phyloP scores from a whole-genome alignment of 2,329 filamentous ascomycete genomes.

The Talaromyces sp. region DNA sequence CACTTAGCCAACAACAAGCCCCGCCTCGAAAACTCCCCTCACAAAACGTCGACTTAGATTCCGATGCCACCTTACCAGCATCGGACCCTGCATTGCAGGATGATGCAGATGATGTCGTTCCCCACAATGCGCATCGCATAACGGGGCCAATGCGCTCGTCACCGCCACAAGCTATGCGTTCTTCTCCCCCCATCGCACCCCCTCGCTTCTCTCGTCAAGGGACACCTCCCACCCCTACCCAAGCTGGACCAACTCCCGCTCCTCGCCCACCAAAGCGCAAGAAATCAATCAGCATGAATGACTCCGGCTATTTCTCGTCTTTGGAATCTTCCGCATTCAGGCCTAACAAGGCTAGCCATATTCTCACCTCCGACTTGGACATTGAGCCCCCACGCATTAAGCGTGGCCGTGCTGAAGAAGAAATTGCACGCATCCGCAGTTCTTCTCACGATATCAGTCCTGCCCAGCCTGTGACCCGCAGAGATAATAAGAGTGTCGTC shows the following conservation, averaged over 20 bases:
- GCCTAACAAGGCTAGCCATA: slow-evolving; percentile 64
- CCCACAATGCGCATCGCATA: slow-evolving; percentile 25
- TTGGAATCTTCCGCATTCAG: slow-evolving; percentile 87
- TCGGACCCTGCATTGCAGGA: slow-evolving; percentile 66
- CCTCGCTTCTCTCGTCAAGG: slow-evolving; percentile 61
- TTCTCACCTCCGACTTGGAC: slow-evolving; percentile 73
- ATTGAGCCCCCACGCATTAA: slow-evolving; percentile 79
- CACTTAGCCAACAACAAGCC: slow-evolving; percentile 22
- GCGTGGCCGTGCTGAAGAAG: slow-evolving; percentile 89
- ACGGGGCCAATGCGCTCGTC: slow-evolving; percentile 45
- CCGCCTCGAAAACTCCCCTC: slow-evolving; percentile 24
- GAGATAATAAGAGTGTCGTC: slow-evolving; percentile 34
- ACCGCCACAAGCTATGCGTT: slow-evolving; percentile 67
- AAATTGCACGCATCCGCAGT: slow-evolving; percentile 88
- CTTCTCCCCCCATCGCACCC: slow-evolving; percentile 80
- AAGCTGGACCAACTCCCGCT: slow-evolving; percentile 65
- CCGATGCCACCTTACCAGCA: slow-evolving; percentile 74
- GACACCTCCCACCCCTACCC: slow-evolving; percentile 72
- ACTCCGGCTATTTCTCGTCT: slow-evolving; percentile 97
- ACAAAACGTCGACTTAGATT: slow-evolving; percentile 63
- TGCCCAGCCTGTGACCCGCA: slow-evolving; percentile 53
- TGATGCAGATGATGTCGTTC: slow-evolving; percentile 53
- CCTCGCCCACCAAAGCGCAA: slow-evolving; percentile 73
- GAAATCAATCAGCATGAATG: slow-evolving; percentile 77
- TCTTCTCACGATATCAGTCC: slow-evolving; percentile 89